These are phyloP conservation scores for Petrea volubilis DNA, from an alignment of 257 asterid genomes.

Conservation along the genomic window DNA sequence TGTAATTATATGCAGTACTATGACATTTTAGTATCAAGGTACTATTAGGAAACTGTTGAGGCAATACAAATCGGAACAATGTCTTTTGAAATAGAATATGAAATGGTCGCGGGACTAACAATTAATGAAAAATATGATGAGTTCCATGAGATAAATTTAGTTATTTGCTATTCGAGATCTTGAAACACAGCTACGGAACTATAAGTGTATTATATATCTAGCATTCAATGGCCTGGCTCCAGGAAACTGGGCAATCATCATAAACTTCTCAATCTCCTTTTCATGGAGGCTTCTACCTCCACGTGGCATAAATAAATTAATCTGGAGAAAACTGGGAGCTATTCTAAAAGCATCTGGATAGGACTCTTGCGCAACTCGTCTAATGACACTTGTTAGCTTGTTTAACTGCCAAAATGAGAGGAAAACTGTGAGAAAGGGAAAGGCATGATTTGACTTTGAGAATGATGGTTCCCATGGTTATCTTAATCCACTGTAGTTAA, in stretches of 20 bases:
- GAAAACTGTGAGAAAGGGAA: not conserved
- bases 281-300: not conserved
- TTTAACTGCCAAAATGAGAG: not conserved
- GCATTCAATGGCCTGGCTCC: not conserved
- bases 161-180: conserved; percentile 3
- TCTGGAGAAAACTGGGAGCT: not conserved
- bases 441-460: conserved; percentile 9
- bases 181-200: not conserved
- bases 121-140: not conserved
- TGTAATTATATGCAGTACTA: conserved; percentile 5
- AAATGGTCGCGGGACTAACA: not conserved
- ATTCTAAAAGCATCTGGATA: not conserved
- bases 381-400: not conserved
- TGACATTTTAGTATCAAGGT: not conserved
- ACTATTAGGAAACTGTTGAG: not conserved
- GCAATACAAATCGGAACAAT: not conserved
- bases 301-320: not conserved
- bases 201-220: not conserved
- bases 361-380: not conserved
- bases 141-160: conserved; percentile 1
- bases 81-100: not conserved
- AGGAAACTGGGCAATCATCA: not conserved
- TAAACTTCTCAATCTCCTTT: conserved; percentile 3
- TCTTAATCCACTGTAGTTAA: conserved; percentile 1
- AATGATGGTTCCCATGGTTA: conserved; percentile 6